phyloP scores from a whole-genome alignment of 2,329 filamentous ascomycete genomes.

The Fusarium torreyae region DNA sequence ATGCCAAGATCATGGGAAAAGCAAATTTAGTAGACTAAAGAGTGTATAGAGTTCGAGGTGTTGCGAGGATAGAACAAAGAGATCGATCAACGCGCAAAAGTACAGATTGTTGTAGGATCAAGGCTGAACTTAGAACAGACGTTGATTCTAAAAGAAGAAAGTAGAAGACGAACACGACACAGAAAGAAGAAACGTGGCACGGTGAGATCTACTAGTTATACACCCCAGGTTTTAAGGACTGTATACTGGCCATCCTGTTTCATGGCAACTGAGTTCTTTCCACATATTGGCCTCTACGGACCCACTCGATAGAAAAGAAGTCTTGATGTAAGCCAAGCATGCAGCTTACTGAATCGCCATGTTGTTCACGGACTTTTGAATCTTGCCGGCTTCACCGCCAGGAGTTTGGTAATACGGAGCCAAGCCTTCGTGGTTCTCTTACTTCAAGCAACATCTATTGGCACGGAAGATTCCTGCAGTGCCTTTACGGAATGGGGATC shows the following conservation, averaged over 20 bases:
- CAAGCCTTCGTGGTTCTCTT: background rate
- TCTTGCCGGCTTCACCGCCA: constrained; percentile 20
- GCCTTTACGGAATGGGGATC: too few species aligned
- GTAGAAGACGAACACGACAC: background rate
- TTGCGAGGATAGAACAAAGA: background rate
- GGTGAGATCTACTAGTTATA: background rate
- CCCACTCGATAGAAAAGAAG: background rate
- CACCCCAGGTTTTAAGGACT: background rate
- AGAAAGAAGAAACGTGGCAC: background rate
- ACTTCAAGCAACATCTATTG: constrained; percentile 2
- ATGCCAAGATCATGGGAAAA: background rate
- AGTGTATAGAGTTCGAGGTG: background rate
- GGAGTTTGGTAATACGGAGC: background rate
- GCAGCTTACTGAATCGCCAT: background rate
- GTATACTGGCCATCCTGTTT: background rate
- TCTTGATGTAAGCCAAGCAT: constrained; percentile 22
- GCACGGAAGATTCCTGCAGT: background rate
- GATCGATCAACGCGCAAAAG: background rate
- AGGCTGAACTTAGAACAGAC: background rate
- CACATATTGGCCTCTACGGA: background rate
- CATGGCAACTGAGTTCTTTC: background rate
- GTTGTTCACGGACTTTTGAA: constrained; percentile 3
- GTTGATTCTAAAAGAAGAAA: background rate
- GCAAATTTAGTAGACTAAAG: background rate
- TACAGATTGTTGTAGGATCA: background rate